Evolutionary conservation across 2,329 filamentous ascomycete genomes (phyloP).

Genomic region (Aureobasidium subglaciale): DNA sequence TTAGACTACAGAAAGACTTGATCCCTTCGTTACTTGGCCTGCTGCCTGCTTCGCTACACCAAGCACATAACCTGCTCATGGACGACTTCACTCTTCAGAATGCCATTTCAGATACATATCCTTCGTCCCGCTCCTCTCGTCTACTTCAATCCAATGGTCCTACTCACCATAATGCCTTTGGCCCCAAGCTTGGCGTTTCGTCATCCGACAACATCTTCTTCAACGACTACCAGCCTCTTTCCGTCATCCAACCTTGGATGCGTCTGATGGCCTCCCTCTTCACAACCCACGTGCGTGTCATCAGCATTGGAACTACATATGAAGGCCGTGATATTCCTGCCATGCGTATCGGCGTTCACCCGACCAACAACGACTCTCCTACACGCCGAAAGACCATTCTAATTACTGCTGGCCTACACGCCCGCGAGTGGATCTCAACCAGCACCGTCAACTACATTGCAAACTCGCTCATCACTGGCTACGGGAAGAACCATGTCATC

Average conservation of each 20-base stretch:
- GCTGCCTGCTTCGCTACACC: slow-evolving; percentile 66
- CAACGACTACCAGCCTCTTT: slow-evolving; percentile 80
- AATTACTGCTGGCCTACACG: slow-evolving; percentile 80
- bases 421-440: slow-evolving; percentile 91
- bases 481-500: slow-evolving; percentile 63
- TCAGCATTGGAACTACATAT: slow-evolving; percentile 74
- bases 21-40: slow-evolving; percentile 72
- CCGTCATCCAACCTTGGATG: slow-evolving; percentile 87
- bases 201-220: slow-evolving; percentile 72
- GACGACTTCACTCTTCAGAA: slow-evolving; percentile 62
- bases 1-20: slow-evolving; percentile 68
- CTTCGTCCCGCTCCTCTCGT: slow-evolving; percentile 32
- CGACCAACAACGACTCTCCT: slow-evolving; percentile 42
- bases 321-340: slow-evolving; percentile 83
- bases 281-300: slow-evolving; percentile 65
- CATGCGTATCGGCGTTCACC: slow-evolving; percentile 63
- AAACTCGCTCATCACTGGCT: slow-evolving; percentile 78
- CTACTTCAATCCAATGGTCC: slow-evolving; percentile 8
- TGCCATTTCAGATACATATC: slow-evolving; percentile 70
- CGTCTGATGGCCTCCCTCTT: slow-evolving; percentile 84
- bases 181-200: slow-evolving; percentile 25
- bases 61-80: slow-evolving; percentile 67
- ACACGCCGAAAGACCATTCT: slow-evolving; percentile 65
- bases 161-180: slow-evolving; percentile 17
- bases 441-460: slow-evolving; percentile 87